Evolutionary conservation across 345 rosid species (phyloP).

Genomic region (Lagerstroemia speciosa): DNA sequence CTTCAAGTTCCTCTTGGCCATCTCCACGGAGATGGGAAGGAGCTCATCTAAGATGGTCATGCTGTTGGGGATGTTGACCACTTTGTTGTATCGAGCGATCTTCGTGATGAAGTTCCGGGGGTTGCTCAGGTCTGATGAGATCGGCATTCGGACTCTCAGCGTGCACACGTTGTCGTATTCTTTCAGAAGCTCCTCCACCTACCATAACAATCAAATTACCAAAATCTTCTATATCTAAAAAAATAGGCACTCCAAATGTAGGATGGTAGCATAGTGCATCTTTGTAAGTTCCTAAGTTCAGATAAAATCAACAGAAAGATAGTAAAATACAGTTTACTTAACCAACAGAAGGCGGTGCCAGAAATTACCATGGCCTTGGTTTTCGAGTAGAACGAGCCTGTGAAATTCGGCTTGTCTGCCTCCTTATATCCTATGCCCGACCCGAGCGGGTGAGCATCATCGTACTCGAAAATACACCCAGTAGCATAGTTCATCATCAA

Average conservation of each 20-base stretch:
- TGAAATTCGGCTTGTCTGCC: constrained; percentile 36
- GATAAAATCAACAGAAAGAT: background rate
- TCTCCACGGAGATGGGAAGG: constrained; percentile 36
- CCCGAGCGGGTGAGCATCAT: constrained; percentile 29
- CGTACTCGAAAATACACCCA: constrained; percentile 42
- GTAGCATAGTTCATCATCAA: constrained; percentile 36
- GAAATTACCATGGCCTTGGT: constrained; percentile 39
- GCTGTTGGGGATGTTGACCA: constrained; percentile 23
- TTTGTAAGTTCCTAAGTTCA: background rate
- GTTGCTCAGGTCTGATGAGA: constrained; percentile 36
- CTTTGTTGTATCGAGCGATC: constrained; percentile 35
- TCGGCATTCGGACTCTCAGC: constrained; percentile 35
- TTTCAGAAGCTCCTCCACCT: constrained; percentile 40
- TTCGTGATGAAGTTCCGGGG: constrained; percentile 39
- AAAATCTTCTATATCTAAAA: background rate
- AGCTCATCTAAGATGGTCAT: constrained; percentile 43
- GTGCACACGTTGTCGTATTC: constrained; percentile 40
- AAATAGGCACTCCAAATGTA: background rate
- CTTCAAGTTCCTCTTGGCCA: constrained; percentile 35
- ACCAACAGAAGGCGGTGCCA: background rate
- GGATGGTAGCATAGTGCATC: background rate
- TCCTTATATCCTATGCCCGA: constrained; percentile 33
- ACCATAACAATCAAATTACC: constrained; percentile 1
- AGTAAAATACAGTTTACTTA: too few relatives aligned
- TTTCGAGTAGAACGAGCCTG: constrained; percentile 39